phyloP scores from a whole-genome alignment of 176 grass and related monocot species.

The Cenchrus americanus region DNA sequence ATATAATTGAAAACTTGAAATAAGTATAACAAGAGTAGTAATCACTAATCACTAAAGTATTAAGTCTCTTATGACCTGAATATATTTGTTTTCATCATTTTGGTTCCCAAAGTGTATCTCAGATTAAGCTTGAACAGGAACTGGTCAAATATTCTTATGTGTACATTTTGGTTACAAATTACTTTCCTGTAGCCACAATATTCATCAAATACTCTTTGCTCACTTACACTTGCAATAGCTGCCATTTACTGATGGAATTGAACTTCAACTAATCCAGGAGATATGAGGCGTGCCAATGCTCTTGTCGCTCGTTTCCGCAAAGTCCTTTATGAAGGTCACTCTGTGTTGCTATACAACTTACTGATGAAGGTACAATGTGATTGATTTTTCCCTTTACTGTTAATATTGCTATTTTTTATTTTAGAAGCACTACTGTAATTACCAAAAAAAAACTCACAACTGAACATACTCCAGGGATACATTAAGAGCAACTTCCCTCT shows the following conservation, averaged over 20 bases:
- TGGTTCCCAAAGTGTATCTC: background rate
- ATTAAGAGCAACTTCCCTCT: slow-evolving; percentile 80
- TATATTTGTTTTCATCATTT: background rate
- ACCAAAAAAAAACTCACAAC: slow-evolving; percentile 24
- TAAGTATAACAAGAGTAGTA: background rate
- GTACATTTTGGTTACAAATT: background rate
- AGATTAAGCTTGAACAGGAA: background rate
- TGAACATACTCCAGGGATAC: slow-evolving; percentile 69
- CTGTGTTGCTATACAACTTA: slow-evolving; percentile 83
- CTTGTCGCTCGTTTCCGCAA: slow-evolving; percentile 75
- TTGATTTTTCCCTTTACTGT: slow-evolving; percentile 14
- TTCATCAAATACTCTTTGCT: background rate
- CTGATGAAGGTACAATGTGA: slow-evolving; percentile 75
- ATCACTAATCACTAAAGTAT: slow-evolving; percentile 31
- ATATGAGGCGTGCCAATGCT: slow-evolving; percentile 93
- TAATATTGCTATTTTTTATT: slow-evolving; percentile 31
- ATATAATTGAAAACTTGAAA: slow-evolving; percentile 15
- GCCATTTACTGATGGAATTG: slow-evolving; percentile 14
- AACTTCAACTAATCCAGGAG: slow-evolving; percentile 59
- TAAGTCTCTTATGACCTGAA: background rate
- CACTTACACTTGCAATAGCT: background rate
- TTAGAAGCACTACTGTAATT: background rate
- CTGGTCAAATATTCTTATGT: background rate
- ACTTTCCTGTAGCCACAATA: background rate
- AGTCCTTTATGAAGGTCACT: slow-evolving; percentile 72